Evolutionary conservation across 176 grass and related monocot genomes (phyloP).

Genomic region (Triticum monococcum): DNA sequence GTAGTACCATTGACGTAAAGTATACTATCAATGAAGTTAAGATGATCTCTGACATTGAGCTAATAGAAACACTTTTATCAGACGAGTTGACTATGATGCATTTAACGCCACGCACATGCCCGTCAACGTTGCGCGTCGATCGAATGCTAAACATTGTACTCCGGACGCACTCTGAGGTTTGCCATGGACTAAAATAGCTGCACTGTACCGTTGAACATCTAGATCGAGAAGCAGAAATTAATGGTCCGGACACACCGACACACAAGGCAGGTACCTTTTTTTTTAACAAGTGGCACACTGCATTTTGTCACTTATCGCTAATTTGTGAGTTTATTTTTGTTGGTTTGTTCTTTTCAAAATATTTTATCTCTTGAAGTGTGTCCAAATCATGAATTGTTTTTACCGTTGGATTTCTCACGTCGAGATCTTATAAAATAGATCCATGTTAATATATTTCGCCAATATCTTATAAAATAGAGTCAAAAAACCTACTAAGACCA

Average conservation of each 20-base stretch:
- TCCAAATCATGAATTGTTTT: no score
- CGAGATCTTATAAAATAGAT: no score
- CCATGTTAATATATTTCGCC: no score
- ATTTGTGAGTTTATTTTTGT: no score
- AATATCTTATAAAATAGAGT: no score
- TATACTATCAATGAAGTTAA: no score
- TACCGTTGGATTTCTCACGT: rapidly evolving
- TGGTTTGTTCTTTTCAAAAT: no score
- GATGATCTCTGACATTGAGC: not conserved
- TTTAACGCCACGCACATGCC: slow-evolving; percentile 12
- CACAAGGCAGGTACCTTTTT: not conserved
- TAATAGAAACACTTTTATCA: not conserved
- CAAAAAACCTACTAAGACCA: no score
- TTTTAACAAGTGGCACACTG: no score
- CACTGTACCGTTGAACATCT: not conserved
- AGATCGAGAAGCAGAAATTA: not conserved
- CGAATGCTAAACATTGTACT: not conserved
- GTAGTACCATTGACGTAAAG: not conserved
- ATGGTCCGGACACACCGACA: not conserved
- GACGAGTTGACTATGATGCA: not conserved
- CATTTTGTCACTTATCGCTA: no score
- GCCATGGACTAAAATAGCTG: no score
- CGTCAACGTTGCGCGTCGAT: not conserved
- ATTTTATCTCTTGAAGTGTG: no score
- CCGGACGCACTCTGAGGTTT: not conserved